Conservation (phyloP, 192 early-diverging fungal species). For the Diversispora epigaea region DNA sequence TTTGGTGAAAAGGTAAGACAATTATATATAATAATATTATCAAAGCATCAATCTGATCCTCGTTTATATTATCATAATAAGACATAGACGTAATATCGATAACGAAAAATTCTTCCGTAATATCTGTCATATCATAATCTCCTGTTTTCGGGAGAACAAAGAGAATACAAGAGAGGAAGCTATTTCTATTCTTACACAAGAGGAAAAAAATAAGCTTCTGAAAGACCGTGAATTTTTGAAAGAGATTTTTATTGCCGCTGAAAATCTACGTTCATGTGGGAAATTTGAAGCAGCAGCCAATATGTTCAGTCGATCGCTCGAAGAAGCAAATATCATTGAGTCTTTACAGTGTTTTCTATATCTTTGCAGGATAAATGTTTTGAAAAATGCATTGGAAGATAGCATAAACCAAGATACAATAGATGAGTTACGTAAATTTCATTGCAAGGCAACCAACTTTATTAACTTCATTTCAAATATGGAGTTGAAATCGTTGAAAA, state of each 20-base stretch:
- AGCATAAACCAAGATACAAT: neutral
- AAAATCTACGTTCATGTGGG: neutral
- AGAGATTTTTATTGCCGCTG: neutral
- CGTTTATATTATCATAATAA: neutral
- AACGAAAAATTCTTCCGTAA: slow-evolving; percentile 3
- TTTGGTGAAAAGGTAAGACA: slow-evolving; percentile 27
- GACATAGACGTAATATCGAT: slow-evolving; percentile 16
- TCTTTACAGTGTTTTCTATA: neutral
- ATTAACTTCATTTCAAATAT: neutral
- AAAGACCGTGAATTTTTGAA: slow-evolving; percentile 12
- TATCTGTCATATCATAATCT: slow-evolving; percentile 1
- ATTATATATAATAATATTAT: neutral
- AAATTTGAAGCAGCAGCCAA: slow-evolving; percentile 5
- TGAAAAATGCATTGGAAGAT: slow-evolving; percentile 1
- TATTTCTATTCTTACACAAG: slow-evolving; percentile 3
- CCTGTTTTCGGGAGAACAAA: slow-evolving; percentile 2
- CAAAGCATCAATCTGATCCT: neutral
- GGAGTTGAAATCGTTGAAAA: neutral
- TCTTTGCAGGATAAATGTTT: neutral
- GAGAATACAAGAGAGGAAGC: slow-evolving; percentile 6
- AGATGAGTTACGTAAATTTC: neutral
- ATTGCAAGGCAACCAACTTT: neutral
- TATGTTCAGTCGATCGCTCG: neutral
- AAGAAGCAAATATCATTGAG: slow-evolving; percentile 1
- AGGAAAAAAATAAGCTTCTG: slow-evolving; percentile 13